phyloP scores from a whole-genome alignment of 768 basidiomycete genomes.

The Kwoniella mangroviensis region DNA sequence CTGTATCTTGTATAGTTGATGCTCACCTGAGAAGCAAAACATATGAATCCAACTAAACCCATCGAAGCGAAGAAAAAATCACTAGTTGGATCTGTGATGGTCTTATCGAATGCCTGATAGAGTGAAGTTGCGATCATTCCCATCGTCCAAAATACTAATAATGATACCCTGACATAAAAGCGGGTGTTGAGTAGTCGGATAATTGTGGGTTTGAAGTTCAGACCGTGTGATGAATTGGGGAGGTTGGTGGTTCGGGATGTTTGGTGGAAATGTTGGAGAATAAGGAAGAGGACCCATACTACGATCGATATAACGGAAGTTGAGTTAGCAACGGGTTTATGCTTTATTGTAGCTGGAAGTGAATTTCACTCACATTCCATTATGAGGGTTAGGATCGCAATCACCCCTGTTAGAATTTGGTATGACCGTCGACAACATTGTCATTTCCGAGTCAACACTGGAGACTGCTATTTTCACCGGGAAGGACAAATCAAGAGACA shows the following conservation, averaged over 20 bases:
- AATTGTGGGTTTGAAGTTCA: not conserved
- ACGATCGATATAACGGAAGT: too few species aligned
- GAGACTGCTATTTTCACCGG: too few species aligned
- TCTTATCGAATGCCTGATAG: constrained; percentile 23
- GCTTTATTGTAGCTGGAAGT: not conserved
- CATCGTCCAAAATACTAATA: constrained; percentile 24
- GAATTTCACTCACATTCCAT: constrained; percentile 15
- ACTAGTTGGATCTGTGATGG: constrained; percentile 15
- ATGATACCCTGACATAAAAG: constrained; percentile 17
- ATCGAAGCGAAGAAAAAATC: constrained; percentile 20
- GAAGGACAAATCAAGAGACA: not conserved
- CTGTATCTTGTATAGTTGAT: too few species aligned
- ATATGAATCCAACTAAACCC: constrained; percentile 16
- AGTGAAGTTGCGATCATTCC: constrained; percentile 18
- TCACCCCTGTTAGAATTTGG: constrained; percentile 19
- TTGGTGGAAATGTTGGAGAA: constrained; percentile 12
- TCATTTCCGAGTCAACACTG: too few species aligned
- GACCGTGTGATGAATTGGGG: not conserved
- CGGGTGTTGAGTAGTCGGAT: constrained; percentile 4
- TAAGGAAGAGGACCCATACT: constrained; percentile 22
- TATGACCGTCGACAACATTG: constrained; percentile 9
- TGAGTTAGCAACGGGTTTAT: too few species aligned
- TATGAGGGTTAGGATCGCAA: constrained; percentile 15
- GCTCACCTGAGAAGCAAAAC: constrained; percentile 19
- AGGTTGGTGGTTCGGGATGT: constrained; percentile 3